Conservation (phyloP, 179 eudicot genomes). For the Gypsophila paniculata region DNA sequence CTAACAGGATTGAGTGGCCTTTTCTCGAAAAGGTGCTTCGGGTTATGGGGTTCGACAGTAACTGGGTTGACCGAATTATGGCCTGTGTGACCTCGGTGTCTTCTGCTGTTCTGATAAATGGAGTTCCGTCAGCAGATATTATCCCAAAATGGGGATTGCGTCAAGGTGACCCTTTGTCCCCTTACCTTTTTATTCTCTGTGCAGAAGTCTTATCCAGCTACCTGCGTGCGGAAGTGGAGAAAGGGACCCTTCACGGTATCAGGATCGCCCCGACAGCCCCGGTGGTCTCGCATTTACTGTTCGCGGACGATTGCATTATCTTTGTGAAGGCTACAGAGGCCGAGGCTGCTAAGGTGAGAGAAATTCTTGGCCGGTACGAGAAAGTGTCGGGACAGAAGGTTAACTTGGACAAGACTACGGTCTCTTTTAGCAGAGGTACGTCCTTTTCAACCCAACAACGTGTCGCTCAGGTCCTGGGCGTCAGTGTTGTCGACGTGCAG, state of each 20-base stretch:
- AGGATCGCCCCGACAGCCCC: neutral
- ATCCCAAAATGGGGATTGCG: neutral
- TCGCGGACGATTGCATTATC: too few relatives aligned
- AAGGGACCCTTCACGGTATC: neutral
- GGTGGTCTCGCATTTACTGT: too few relatives aligned
- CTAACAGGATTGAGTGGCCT: neutral
- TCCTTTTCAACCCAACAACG: too few relatives aligned
- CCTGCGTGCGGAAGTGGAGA: neutral
- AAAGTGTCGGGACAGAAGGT: neutral
- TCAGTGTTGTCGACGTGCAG: neutral
- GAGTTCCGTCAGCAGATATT: neutral
- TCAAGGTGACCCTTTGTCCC: neutral
- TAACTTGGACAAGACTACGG: neutral
- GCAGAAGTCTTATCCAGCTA: neutral
- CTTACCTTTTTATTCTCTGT: neutral
- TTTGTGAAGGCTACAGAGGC: too few relatives aligned
- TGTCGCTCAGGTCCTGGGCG: neutral
- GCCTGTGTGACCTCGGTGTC: neutral
- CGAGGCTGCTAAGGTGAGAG: too few relatives aligned
- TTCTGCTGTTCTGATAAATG: neutral
- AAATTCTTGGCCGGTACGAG: neutral
- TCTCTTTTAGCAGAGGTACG: neutral
- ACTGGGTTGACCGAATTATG: neutral
- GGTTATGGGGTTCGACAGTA: neutral
- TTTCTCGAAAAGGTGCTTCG: neutral